Evolutionary conservation across 1,139 yeast genomes (phyloP).

Genomic region (Scheffersomyces quercinus): DNA sequence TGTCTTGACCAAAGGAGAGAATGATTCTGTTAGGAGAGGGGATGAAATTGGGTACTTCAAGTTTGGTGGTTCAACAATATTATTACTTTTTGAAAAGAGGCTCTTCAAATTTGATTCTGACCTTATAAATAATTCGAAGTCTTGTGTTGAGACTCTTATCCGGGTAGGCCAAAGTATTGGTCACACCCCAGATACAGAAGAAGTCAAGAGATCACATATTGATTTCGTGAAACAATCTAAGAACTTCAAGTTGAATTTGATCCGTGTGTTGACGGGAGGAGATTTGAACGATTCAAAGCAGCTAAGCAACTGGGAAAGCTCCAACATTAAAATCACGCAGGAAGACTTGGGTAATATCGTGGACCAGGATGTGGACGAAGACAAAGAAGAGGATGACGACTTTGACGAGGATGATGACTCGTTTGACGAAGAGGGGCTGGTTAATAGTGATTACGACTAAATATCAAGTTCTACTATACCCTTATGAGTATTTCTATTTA

Average conservation of each 20-base stretch:
- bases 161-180: constrained; percentile 93
- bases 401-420: constrained; percentile 15
- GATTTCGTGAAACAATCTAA: constrained; percentile 51
- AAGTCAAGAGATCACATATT: constrained; percentile 48
- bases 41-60: constrained; percentile 93
- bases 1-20: constrained; percentile 65
- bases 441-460: constrained; percentile 2
- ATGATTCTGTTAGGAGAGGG: constrained; percentile 60
- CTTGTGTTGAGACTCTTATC: constrained; percentile 77
- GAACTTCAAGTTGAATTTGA: constrained; percentile 52
- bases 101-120: constrained; percentile 68
- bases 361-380: constrained; percentile 6
- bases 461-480: not conserved
- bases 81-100: constrained; percentile 49
- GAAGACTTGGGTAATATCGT: constrained; percentile 20
- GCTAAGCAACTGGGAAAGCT: constrained; percentile 42
- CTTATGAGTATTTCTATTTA: no score
- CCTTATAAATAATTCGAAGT: constrained; percentile 62
- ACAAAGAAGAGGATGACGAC: constrained; percentile 15
- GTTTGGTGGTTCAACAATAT: constrained; percentile 91
- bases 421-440: constrained; percentile 12
- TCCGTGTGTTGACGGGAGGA: constrained; percentile 63
- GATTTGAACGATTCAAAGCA: constrained; percentile 34
- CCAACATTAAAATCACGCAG: constrained; percentile 23
- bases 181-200: constrained; percentile 56